These are phyloP conservation scores for Colletotrichum sp. DNA, from an alignment of 2,329 filamentous ascomycete species.

Conservation along the genomic window DNA sequence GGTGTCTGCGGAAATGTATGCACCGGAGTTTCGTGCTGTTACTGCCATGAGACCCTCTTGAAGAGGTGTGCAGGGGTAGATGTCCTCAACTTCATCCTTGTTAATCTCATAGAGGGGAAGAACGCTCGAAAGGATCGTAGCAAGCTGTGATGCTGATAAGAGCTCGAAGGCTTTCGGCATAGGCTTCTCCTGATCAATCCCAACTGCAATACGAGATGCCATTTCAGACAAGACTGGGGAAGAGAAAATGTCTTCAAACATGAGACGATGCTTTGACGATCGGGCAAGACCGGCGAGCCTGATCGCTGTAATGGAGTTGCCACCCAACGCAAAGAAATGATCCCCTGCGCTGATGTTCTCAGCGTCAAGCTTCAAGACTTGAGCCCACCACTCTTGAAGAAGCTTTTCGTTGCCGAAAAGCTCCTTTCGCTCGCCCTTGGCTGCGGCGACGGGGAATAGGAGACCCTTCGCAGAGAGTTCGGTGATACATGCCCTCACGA, in stretches of 20 bases:
- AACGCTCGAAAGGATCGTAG: not conserved
- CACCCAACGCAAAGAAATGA: slow-evolving; percentile 4
- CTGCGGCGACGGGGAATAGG: not conserved
- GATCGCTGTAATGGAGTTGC: slow-evolving; percentile 6
- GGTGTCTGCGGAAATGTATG: slow-evolving; percentile 33
- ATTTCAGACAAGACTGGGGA: not conserved
- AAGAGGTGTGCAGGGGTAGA: slow-evolving; percentile 24
- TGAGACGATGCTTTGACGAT: not conserved
- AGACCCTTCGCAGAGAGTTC: not conserved
- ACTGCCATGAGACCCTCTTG: slow-evolving; percentile 26
- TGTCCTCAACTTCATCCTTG: slow-evolving; percentile 16
- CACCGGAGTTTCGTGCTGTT: slow-evolving; percentile 22
- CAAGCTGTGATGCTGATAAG: not conserved
- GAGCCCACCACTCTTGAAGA: not conserved
- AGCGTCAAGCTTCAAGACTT: not conserved
- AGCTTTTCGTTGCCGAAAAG: not conserved
- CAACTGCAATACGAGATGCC: not conserved
- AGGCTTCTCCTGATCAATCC: not conserved
- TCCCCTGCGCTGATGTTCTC: not conserved
- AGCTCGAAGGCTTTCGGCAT: not conserved
- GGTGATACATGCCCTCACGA: slow-evolving; percentile 11
- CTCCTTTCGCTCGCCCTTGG: not conserved
- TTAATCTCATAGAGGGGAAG: slow-evolving; percentile 4
- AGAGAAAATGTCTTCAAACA: not conserved
- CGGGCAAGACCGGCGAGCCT: not conserved